Base-by-base conservation (phyloP, 1,284 basidiomycete species). In the Phenoliferia sp. region DNA sequence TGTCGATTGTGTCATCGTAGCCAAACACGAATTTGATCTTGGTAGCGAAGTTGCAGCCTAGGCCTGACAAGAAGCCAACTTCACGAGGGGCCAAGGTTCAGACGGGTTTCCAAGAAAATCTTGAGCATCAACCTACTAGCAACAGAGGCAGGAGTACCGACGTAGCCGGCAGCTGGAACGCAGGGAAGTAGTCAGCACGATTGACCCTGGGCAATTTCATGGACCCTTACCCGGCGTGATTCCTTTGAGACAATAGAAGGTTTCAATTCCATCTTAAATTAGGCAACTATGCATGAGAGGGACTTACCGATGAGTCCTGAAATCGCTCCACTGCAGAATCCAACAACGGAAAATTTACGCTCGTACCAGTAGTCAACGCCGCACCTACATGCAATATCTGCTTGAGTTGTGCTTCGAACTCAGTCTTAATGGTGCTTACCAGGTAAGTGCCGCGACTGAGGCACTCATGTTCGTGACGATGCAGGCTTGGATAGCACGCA, bases 281-380 rank as follows among this genome's bases (percentile, higher is more conserved):
- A 44, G 22, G 39, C 15, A 44, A 44, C 12, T 44, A 22, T 12
- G 12, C 39, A 22, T 12, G 22, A 44, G 39, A 12, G 22, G 15
- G 39, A n/a, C 34, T 34, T 31, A 34, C 34, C 59, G 35, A 92
- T 92, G 16, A 96, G 85, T 63, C 93, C 94, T 17, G 89, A 84
- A 73, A 98, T 89, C 66, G 92, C 93, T 63, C 95, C 95, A 3
- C 92, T 93, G 82, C 95, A 99, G 83, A 99, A 95, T 19, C 94
- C 94, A 70, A 99, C 91, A 85, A 92, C 89, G 63, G 85, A 92
- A 88, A 88, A 96, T 80, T 91, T 90, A 68, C 87, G 83, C 78
- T 92, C 89, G 67, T 92, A 84, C 35, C 90, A 67, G 59, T 32
- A 94, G 80, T 94, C 92, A 73, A 95, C 85, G 69, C 90, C 80